These are phyloP conservation scores for Aspergillus puulaauensis DNA, from an alignment of 2,329 filamentous ascomycete genomes.

Conservation along the genomic window DNA sequence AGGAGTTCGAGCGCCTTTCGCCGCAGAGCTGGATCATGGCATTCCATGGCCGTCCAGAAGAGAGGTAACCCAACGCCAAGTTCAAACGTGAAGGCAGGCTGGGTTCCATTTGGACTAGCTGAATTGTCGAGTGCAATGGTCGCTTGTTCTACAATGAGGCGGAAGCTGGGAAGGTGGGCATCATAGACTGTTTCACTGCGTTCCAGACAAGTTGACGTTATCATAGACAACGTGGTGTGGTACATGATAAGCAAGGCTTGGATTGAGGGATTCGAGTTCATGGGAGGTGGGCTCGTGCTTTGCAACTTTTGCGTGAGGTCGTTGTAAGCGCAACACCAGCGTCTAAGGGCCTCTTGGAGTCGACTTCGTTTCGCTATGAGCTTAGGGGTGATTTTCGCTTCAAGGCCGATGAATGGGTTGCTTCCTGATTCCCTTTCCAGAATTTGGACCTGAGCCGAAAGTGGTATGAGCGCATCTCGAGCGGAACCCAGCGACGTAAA, in stretches of 20 bases:
- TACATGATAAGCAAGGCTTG: constrained; percentile 1
- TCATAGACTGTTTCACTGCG: not conserved
- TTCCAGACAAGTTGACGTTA: not conserved
- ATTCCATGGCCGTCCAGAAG: constrained; percentile 7
- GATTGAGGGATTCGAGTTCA: no score
- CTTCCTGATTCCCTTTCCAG: constrained; percentile 1
- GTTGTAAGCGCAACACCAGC: constrained; percentile 6
- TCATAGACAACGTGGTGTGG: not conserved
- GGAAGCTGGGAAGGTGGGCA: not conserved
- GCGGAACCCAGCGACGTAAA: constrained; percentile 21
- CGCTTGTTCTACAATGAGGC: constrained; percentile 8
- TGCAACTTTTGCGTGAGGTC: not conserved
- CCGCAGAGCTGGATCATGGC: constrained; percentile 5
- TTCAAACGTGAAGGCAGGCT: constrained; percentile 14
- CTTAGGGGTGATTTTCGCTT: not conserved
- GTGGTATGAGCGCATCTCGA: not conserved
- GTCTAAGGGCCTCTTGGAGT: not conserved
- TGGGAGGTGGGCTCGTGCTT: no score
- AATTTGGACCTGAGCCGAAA: not conserved
- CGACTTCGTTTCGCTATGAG: not conserved
- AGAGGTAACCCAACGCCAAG: constrained; percentile 4
- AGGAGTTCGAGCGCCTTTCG: constrained; percentile 4
- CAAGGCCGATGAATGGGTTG: not conserved
- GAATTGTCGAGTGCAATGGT: not conserved
- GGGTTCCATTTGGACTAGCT: constrained; percentile 5